Evolutionary conservation across 176 grass and related monocot genomes (phyloP).

Genomic region (Juncus effusus): DNA sequence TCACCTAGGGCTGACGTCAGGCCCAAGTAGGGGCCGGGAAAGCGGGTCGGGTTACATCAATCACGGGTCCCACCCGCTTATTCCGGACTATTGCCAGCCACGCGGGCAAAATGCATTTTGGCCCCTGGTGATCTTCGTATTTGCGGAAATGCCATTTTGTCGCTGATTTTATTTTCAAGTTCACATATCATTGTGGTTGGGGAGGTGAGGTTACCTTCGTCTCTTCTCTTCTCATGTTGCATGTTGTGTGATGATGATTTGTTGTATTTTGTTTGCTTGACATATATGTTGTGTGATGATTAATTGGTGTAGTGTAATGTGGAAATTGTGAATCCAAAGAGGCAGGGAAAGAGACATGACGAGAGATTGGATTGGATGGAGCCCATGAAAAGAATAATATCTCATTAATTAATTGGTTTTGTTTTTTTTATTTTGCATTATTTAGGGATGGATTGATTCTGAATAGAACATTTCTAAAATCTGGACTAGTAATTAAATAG

Average conservation of each 20-base stretch:
- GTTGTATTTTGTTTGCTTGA: no score
- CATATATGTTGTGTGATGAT: no score
- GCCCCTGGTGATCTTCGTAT: neutral
- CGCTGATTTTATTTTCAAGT: neutral
- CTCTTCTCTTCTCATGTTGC: neutral
- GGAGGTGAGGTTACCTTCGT: conserved; percentile 13
- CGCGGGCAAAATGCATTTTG: neutral
- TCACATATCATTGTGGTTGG: conserved; percentile 10
- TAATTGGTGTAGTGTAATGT: no score
- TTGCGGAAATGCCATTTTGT: conserved; percentile 7
- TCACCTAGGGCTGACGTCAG: conserved; percentile 37
- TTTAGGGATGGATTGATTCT: no score
- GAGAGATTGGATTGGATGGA: conserved; percentile 17
- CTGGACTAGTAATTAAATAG: no score
- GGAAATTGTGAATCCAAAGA: conserved; percentile 19
- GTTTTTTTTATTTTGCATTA: no score
- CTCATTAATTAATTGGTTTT: no score
- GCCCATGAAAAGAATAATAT: neutral
- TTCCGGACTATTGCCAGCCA: conserved; percentile 38
- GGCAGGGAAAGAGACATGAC: conserved; percentile 25
- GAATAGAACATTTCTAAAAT: no score
- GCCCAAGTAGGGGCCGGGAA: neutral
- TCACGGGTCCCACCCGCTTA: conserved; percentile 27
- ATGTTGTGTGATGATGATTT: no score
- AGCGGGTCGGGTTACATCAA: conserved; percentile 30